Evolutionary conservation across 352 stramenopile genomes (phyloP), one percentile per base, ranked within the genome.

Genomic region (Globisporangium okanoganense): DNA sequence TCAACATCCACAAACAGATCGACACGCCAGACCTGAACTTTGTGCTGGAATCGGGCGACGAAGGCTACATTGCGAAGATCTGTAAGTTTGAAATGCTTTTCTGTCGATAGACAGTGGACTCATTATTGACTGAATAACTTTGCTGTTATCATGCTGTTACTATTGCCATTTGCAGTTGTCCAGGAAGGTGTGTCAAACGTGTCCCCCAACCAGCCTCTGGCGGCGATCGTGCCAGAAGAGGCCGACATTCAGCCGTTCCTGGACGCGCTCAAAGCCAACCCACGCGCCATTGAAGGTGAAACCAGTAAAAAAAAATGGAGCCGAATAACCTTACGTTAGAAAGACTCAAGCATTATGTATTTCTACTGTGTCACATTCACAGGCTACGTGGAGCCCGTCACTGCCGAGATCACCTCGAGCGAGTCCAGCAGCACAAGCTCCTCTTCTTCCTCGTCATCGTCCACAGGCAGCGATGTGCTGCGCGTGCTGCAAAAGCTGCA

Each of bases 1-100:
- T 44, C n/a, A n/a, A n/a, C n/a, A n/a, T n/a, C n/a, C n/a, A n/a
- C n/a, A n/a, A n/a, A 49, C 58, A 90, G 84, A 92, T 95, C 57
- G 86, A 95, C 58, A 95, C 86, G 35, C 86, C 86, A 6, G 86
- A 95, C 61, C 68, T 95, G 48, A 78, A 75, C 45, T 91, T 95
- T 47, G 75, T 83, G 65, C 69, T 95, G 29, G 84, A 95, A 58
- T 71, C 80, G 33, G 86, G 85, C 20, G 86, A 95, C 62, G 81
- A 88, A 53, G 86, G 86, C 41, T 91, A 82, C 61, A 70, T 95
- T 35, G 86, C 86, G 22, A 84, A 47, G 25, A 67, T 59, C 27
- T 61, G 52, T 61, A 16, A 25, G 41, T 58, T 13, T 8, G 13
- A 10, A n/a, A 31, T 27, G 44, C 44, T 50, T 29, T 50, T 50